A percentile compares a stretch with the other conserved stretches of the same genome.
Conservation (phyloP, 2,329 filamentous ascomycete genomes). For the Pseudogymnoascus verrucosus region DNA sequence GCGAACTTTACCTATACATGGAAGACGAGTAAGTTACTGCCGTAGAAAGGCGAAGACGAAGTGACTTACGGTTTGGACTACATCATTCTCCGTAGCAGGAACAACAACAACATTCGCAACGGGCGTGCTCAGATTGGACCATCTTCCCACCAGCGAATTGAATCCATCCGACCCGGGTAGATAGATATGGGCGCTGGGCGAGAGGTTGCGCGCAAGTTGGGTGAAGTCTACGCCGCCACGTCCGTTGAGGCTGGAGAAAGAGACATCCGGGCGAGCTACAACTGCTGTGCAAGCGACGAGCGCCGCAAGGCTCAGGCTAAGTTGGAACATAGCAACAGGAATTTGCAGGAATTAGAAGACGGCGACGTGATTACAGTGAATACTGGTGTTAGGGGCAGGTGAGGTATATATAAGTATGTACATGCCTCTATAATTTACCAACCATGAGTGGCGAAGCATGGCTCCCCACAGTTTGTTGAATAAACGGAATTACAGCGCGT, state of each 20-base stretch:
- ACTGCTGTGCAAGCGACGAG: slow-evolving; percentile 15
- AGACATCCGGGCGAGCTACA: slow-evolving; percentile 17
- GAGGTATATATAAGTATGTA: not conserved
- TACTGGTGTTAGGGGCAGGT: not conserved
- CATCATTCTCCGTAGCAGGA: slow-evolving; percentile 40
- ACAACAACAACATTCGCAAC: slow-evolving; percentile 39
- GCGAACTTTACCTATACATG: slow-evolving; percentile 39
- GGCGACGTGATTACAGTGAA: not conserved
- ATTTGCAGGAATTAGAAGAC: not conserved
- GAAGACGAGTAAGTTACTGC: not conserved
- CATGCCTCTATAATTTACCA: not conserved
- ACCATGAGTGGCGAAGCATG: not conserved
- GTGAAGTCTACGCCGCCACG: slow-evolving; percentile 33
- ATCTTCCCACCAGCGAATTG: slow-evolving; percentile 12
- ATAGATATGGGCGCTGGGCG: slow-evolving; percentile 16
- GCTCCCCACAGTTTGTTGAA: not conserved
- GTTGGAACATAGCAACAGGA: not conserved
- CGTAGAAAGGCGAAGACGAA: not conserved
- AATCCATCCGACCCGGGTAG: slow-evolving; percentile 15
- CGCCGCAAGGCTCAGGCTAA: slow-evolving; percentile 10
- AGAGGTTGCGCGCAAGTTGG: slow-evolving; percentile 29
- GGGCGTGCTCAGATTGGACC: slow-evolving; percentile 36
- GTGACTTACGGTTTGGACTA: slow-evolving; percentile 37
- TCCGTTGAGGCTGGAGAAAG: slow-evolving; percentile 32
- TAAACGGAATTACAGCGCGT: not conserved